These are phyloP conservation scores for Pleoardoris graminearum DNA, from an alignment of 2,329 filamentous ascomycete species.

Conservation along the genomic window DNA sequence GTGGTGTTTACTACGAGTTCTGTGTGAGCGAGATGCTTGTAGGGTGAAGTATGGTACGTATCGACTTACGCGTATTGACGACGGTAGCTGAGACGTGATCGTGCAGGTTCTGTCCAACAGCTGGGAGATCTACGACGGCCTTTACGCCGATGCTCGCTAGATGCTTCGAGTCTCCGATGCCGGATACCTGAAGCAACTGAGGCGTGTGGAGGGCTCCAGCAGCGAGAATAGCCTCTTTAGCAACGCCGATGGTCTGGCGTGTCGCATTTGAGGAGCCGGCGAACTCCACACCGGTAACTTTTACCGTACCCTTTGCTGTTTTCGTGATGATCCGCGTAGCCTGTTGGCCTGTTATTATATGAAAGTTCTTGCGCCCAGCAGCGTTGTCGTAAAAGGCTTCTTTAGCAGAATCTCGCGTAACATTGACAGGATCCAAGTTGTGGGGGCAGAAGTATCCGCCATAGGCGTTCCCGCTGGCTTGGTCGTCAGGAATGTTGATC, in stretches of 20 bases:
- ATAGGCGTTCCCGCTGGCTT: constrained; percentile 24
- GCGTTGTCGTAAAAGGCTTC: constrained; percentile 28
- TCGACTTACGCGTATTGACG: constrained; percentile 18
- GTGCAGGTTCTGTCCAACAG: constrained; percentile 31
- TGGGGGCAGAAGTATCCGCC: constrained; percentile 28
- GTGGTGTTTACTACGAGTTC: neutral
- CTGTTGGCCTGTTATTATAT: constrained; percentile 22
- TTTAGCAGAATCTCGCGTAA: constrained; percentile 23
- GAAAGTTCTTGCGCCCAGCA: constrained; percentile 21
- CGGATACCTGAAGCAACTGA: constrained; percentile 33
- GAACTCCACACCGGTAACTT: constrained; percentile 23
- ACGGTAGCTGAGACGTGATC: constrained; percentile 21
- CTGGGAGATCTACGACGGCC: constrained; percentile 28
- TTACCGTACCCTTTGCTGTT: constrained; percentile 12
- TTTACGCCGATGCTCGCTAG: constrained; percentile 24
- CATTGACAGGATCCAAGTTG: constrained; percentile 17
- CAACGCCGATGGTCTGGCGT: constrained; percentile 20
- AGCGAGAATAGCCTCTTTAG: constrained; percentile 28
- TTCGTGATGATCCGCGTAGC: constrained; percentile 20
- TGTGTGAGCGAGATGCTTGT: neutral
- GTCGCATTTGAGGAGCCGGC: constrained; percentile 18
- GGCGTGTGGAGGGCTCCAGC: constrained; percentile 33
- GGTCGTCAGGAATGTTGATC: constrained; percentile 22
- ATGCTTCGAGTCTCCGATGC: constrained; percentile 28
- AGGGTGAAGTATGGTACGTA: neutral